phyloP scores from a whole-genome alignment of 2,329 filamentous ascomycete species.

The Fusarium paranaense region DNA sequence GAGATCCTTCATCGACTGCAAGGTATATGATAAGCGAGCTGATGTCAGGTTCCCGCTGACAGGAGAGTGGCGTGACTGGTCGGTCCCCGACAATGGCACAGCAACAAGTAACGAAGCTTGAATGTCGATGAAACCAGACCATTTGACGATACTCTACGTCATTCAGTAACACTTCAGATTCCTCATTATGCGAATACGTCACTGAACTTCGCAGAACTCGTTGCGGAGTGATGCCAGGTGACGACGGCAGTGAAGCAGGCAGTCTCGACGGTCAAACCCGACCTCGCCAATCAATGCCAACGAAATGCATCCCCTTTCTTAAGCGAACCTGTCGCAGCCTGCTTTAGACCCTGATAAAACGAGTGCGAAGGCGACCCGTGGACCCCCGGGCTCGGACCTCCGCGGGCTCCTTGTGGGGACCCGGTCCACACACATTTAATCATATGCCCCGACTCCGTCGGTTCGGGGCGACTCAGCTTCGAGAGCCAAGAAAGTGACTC shows the following conservation, averaged over 20 bases:
- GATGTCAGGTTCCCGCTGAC: neutral
- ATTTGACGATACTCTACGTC: neutral
- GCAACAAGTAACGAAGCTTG: neutral
- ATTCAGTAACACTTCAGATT: neutral
- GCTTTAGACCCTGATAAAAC: neutral
- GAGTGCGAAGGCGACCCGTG: neutral
- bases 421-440: conserved; percentile 2
- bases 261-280: neutral
- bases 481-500: neutral
- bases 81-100: neutral
- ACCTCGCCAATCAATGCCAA: neutral
- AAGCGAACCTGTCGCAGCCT: neutral
- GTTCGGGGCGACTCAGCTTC: conserved; percentile 1
- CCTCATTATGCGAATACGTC: neutral
- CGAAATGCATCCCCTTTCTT: neutral
- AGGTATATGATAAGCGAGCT: neutral
- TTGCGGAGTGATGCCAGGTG: neutral
- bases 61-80: neutral
- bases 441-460: conserved; percentile 12
- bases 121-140: neutral
- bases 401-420: conserved; percentile 18
- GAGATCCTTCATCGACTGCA: neutral
- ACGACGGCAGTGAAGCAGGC: neutral
- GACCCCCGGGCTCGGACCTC: conserved; percentile 2
- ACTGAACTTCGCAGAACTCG: neutral